These are phyloP conservation scores for Jamesozyma jinghongensis DNA, from an alignment of 805 yeast genomes.

Conservation along the genomic window DNA sequence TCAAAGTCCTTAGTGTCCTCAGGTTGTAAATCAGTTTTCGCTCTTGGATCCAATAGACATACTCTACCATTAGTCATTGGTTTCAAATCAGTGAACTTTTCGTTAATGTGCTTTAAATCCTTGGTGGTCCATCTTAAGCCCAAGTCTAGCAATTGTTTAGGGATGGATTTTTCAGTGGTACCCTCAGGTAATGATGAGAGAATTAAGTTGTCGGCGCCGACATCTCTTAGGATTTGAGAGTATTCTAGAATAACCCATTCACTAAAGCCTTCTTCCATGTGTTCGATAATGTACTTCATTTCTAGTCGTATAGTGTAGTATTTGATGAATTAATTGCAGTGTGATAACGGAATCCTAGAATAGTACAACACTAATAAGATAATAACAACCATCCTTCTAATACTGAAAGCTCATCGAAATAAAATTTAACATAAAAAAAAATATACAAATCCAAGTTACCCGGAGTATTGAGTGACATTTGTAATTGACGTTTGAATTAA, in stretches of 20 bases:
- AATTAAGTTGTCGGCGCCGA: constrained; percentile 66
- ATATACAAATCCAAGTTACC: too few relatives aligned
- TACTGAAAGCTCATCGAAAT: too few relatives aligned
- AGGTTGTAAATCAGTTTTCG: constrained; percentile 63
- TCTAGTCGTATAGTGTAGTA: too few relatives aligned
- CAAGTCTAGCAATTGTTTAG: constrained; percentile 45
- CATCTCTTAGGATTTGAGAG: constrained; percentile 68
- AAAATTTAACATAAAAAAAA: too few relatives aligned
- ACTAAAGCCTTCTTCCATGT: constrained; percentile 95
- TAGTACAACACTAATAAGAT: too few relatives aligned
- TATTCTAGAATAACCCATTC: constrained; percentile 93
- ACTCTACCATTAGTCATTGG: constrained; percentile 42
- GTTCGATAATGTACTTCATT: constrained; percentile 92
- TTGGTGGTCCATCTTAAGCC: constrained; percentile 77
- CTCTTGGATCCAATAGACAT: constrained; percentile 86
- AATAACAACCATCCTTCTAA: too few relatives aligned
- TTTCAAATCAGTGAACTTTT: constrained; percentile 36
- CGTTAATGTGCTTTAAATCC: constrained; percentile 46
- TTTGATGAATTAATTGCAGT: too few relatives aligned
- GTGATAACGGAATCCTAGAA: too few relatives aligned
- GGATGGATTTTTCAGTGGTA: constrained; percentile 56
- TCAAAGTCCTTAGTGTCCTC: constrained; percentile 59
- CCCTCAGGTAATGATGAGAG: constrained; percentile 65
- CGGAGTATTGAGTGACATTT: too few relatives aligned
- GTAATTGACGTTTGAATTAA: too few relatives aligned